These are phyloP conservation scores for Linnemannia zychae DNA, from an alignment of 192 early-diverging fungal species.

Conservation along the genomic window DNA sequence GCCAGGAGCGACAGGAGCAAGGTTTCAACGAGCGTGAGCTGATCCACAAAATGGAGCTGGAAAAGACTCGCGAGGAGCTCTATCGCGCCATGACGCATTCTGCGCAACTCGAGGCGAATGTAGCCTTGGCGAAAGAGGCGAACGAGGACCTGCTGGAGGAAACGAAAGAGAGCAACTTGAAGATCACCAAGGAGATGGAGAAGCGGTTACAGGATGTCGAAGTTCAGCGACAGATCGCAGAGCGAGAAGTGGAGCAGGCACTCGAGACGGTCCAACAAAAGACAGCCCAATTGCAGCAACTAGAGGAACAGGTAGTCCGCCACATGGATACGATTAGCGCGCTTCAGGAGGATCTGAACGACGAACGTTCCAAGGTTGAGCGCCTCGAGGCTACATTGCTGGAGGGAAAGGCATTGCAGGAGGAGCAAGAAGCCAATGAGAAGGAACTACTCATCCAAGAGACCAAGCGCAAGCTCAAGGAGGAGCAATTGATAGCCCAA, in stretches of 20 bases:
- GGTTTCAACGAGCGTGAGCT: conserved; percentile 52
- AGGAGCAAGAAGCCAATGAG: conserved; percentile 30
- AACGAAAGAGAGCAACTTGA: conserved; percentile 30
- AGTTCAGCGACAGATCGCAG: conserved; percentile 33
- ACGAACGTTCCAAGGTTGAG: conserved; percentile 39
- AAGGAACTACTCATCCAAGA: conserved; percentile 25
- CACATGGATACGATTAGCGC: conserved; percentile 28
- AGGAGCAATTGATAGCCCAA: conserved; percentile 40
- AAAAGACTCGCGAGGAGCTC: conserved; percentile 40
- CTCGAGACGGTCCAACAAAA: conserved; percentile 43
- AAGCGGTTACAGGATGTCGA: conserved; percentile 47
- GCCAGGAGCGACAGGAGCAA: conserved; percentile 34
- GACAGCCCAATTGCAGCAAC: conserved; percentile 29
- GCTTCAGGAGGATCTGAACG: conserved; percentile 29
- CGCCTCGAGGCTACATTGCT: conserved; percentile 22
- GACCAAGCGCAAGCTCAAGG: conserved; percentile 39
- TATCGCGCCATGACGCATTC: conserved; percentile 6
- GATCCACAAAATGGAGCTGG: conserved; percentile 43
- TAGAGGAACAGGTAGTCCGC: conserved; percentile 20
- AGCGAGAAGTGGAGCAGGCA: conserved; percentile 37
- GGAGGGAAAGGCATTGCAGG: conserved; percentile 23
- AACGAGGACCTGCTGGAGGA: conserved; percentile 46
- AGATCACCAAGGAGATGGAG: conserved; percentile 54
- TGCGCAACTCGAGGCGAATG: conserved; percentile 36
- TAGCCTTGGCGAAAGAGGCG: conserved; percentile 40